Base-by-base conservation (phyloP, 179 eudicot species). In the Spinacia oleracea region DNA sequence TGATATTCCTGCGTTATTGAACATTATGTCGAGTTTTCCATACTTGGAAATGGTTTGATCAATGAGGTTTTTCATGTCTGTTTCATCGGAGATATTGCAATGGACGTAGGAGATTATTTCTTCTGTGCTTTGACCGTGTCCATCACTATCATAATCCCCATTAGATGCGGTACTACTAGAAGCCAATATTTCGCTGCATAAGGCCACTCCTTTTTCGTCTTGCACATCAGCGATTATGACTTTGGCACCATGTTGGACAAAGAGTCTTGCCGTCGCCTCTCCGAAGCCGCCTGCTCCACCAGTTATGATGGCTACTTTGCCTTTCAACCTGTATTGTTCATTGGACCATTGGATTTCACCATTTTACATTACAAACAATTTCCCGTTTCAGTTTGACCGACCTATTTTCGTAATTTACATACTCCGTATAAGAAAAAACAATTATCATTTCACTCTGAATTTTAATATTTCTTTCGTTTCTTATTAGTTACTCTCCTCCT, bases 211-310 rank as follows among this genome's bases (percentile, higher is more conserved):
- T 60, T 81, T 77, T 1, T 86, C 80, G 53, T 91, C 96, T 75
- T 88, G 96, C 31, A 91, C 80, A 75, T 91, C 93, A 3, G 88
- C 96, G 12, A 89, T 84, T 11, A 91, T 79, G 25, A 91, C 86
- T 74, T 81, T 79, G 46, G 91, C 93, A 38, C 96, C 96, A 27
- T 89, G 84, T 18, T 80, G 76, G 4, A 75, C 76, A 64, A 91
- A 91, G 4, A 91, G 83, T 70, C 84, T 83, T 3, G 90, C 88
- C 0, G 91, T 84, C 11, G 85, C 84, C 75, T 81, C 96, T 56
- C 96, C 96, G 2, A 91, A 88, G 60, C 96, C 96, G 62, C 96
- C 89, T 34, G 93, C 93, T 21, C 88, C 96, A 7, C 96, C 96
- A 1, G 96, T 91, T 80, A 91, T 88, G n/a, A 91, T 84, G 8